Percentiles rank a stretch among this genome's conserved stretches.
These are phyloP conservation scores for Toxicodendron radicans DNA, from an alignment of 345 rosid genomes.

Conservation along the genomic window DNA sequence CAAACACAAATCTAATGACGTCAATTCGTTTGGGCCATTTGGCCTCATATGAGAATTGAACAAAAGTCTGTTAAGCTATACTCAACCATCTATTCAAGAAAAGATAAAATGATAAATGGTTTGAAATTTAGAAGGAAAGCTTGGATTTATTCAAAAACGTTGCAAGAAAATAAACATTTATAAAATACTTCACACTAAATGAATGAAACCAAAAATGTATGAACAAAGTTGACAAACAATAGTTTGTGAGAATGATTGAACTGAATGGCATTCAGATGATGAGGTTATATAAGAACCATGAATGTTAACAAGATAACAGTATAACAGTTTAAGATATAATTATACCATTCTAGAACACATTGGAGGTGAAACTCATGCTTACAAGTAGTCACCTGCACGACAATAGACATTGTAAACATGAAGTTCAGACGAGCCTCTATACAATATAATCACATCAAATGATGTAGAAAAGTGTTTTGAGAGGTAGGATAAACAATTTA, in stretches of 20 bases:
- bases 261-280: background rate
- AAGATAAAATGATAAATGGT: background rate
- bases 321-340: background rate
- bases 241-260: background rate
- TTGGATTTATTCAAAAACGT: background rate
- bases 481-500: background rate
- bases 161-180: background rate
- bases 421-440: constrained; percentile 1
- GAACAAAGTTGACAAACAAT: background rate
- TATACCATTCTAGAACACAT: constrained; percentile 79
- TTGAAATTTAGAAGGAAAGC: background rate
- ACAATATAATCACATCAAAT: background rate
- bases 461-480: background rate
- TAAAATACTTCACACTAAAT: background rate
- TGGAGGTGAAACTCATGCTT: constrained; percentile 83
- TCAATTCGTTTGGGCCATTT: background rate
- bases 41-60: background rate
- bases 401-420: constrained; percentile 13
- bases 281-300: background rate
- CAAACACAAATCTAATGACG: background rate
- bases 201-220: background rate
- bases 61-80: background rate
- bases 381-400: constrained; percentile 62
- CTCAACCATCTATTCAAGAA: background rate
- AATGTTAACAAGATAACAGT: background rate